Percentiles rank a stretch among this genome's conserved stretches.
Evolutionary conservation across 129 eudicot genomes (phyloP).

Genomic region (Flaveria trinervia): DNA sequence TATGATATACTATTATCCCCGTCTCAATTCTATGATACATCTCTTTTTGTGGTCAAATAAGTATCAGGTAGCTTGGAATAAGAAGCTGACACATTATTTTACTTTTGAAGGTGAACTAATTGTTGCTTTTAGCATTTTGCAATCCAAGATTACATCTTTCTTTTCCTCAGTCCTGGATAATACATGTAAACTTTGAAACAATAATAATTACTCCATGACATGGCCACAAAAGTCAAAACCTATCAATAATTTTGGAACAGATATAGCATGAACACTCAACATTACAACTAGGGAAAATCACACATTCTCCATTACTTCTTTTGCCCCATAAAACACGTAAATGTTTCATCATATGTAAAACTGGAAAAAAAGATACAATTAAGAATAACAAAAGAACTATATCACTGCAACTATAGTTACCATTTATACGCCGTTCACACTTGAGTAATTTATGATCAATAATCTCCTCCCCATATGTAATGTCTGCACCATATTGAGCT

Average conservation of each 20-base stretch:
- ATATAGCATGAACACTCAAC: background rate
- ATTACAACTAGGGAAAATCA: background rate
- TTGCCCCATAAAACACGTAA: background rate
- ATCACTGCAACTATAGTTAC: slow-evolving; percentile 32
- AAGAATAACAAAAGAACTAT: background rate
- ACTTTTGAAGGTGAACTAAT: background rate
- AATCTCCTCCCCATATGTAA: slow-evolving; percentile 90
- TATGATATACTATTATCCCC: too few relatives aligned
- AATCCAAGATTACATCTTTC: background rate
- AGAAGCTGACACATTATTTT: background rate
- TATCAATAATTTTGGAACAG: background rate
- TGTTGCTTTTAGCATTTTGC: background rate
- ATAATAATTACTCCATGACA: background rate
- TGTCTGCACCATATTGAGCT: slow-evolving; percentile 89
- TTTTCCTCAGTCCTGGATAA: background rate
- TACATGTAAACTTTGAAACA: background rate
- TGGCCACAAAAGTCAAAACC: background rate
- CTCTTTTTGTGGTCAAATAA: too few relatives aligned
- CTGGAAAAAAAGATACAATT: background rate
- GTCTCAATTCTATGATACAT: too few relatives aligned
- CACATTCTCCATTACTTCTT: background rate
- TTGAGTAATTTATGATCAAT: slow-evolving; percentile 87
- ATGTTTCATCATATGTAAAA: slow-evolving; percentile 2
- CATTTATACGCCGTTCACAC: slow-evolving; percentile 74
- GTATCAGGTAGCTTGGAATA: background rate